Conservation (phyloP, 2,329 filamentous ascomycete genomes). For the Fusarium foetens region DNA sequence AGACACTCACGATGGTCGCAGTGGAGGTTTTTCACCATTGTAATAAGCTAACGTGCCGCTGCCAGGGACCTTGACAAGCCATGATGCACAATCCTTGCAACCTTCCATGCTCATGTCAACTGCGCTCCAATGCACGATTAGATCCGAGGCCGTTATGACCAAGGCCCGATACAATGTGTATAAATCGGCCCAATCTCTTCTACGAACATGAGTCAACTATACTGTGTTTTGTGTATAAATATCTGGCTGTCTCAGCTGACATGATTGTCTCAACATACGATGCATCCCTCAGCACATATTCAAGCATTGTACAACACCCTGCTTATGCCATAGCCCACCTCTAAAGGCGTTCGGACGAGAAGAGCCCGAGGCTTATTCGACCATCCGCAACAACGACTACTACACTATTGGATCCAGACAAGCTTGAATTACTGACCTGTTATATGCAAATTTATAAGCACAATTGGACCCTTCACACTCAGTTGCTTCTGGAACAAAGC, state of each 20-base stretch:
- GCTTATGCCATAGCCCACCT: constrained; percentile 12
- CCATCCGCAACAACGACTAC: neutral
- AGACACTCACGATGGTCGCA: neutral
- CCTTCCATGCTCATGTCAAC: constrained; percentile 26
- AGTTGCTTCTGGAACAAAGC: constrained; percentile 29
- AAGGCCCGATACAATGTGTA: neutral
- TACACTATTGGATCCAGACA: neutral
- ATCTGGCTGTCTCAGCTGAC: neutral
- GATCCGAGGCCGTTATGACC: constrained; percentile 22
- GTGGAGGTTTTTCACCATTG: constrained; percentile 9
- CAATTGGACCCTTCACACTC: neutral
- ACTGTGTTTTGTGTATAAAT: neutral
- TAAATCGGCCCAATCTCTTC: neutral
- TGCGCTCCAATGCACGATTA: constrained; percentile 30
- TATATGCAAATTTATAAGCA: neutral
- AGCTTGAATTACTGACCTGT: neutral
- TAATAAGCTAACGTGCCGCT: constrained; percentile 31
- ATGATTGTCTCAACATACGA: constrained; percentile 11
- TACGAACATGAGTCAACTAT: neutral
- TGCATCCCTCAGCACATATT: constrained; percentile 7
- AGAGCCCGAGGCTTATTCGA: neutral
- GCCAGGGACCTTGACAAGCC: constrained; percentile 36
- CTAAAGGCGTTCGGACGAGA: constrained; percentile 10
- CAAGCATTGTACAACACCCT: constrained; percentile 22
- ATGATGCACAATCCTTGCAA: constrained; percentile 36